Base-by-base conservation (phyloP, 2,329 filamentous ascomycete species). In the Ascochyta lentis region DNA sequence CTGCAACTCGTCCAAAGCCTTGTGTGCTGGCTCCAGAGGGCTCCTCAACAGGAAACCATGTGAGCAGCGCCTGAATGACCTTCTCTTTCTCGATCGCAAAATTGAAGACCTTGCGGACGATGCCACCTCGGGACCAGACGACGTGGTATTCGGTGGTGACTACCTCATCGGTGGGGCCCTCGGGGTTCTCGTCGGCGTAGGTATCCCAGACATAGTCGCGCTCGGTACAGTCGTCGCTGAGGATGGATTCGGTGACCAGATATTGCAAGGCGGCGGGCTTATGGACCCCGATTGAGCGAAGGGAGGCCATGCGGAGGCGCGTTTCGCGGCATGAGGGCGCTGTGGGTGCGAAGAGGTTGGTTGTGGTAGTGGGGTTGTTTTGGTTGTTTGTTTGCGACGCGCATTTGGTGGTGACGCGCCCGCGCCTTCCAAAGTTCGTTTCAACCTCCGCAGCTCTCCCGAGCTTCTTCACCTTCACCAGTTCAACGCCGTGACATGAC, bases 241-340 rank as follows among this genome's bases (percentile, higher is more conserved):
- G 81, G 37, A 96, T 83, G 54, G 87, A 84, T 76, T 98, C 93
- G 65, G 88, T 83, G 65, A 96, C 84, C 61, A 96, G 87, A 80
- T 95, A 92, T 59, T 86, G 86, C 61, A 98, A 83, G 62, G 89
- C 92, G 58, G 90, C 86, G 58, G 96, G 93, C 79, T 90, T 88
- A 80, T 98, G 94, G 71, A 96, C 83, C 76, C 95, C 95, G 70
- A 97, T 85, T 63, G 94, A 97, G 76, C 87, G 90, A 78, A 97
- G 86, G 73, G 90, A 88, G 66, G 94, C 94, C 96, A 99, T 99
- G 56, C 59, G 56, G 60, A 64, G 49, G 56, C 59, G 60, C 50
- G 60, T 53, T 56, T 54, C 49, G 67, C 65, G 67, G 70, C 73
- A 76, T 76, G 67, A 64, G 65, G 66, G 51, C 39, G 48, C 34